A percentile compares a stretch with the other conserved stretches of the same genome.
Evolutionary conservation across 768 basidiomycete genomes (phyloP).

Genomic region (Lyophyllum atratum): DNA sequence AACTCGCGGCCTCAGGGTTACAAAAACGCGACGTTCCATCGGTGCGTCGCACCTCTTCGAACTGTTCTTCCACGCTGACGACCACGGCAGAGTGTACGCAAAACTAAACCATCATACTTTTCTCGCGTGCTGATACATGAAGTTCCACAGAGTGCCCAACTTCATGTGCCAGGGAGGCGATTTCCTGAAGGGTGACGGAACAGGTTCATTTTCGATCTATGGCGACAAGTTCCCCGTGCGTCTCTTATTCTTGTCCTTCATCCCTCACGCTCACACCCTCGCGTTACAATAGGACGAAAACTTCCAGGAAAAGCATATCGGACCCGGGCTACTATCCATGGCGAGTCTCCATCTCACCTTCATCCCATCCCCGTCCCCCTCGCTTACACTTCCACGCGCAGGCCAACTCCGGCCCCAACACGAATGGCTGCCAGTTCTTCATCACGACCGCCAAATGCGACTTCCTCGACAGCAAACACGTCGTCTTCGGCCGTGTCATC

Average conservation of each 20-base stretch:
- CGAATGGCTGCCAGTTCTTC: constrained; percentile 98
- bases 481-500: constrained; percentile 88
- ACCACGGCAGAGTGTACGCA: constrained; percentile 64
- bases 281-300: constrained; percentile 92
- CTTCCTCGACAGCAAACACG: constrained; percentile 94
- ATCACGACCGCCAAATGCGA: constrained; percentile 94
- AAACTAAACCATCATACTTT: constrained; percentile 5
- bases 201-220: constrained; percentile 96
- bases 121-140: background rate
- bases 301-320: constrained; percentile 86
- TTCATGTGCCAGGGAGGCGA: constrained; percentile 99
- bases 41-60: constrained; percentile 49
- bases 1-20: constrained; percentile 89
- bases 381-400: constrained; percentile 27
- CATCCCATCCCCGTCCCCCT: background rate
- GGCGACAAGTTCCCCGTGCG: constrained; percentile 89
- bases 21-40: constrained; percentile 89
- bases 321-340: constrained; percentile 90
- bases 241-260: constrained; percentile 3
- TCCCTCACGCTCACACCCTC: background rate
- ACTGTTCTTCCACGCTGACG: background rate
- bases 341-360: constrained; percentile 37
- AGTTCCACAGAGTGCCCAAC: constrained; percentile 66
- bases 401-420: constrained; percentile 95
- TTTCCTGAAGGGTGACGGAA: constrained; percentile 93